Evolutionary conservation across 352 stramenopile species (phyloP), one percentile per base, ranked within the genome.

Genomic region (Ochromonadaceae sp.): DNA sequence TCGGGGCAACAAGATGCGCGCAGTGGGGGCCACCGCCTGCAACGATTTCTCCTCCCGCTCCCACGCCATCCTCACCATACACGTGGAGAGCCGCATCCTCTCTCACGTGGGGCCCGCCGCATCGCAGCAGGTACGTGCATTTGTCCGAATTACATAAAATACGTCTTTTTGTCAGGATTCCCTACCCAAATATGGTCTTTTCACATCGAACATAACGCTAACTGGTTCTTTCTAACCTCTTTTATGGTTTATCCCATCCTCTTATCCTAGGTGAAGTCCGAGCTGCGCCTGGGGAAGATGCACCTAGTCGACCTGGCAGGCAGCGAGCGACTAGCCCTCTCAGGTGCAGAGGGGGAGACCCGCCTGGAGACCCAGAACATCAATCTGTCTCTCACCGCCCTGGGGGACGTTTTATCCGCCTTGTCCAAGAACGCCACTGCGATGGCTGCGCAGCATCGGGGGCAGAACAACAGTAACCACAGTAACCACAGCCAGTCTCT

Each of bases 281-380:
- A 57, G 28, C 9, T 57, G 7, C 48, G 48, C 22, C 9, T 59
- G 14, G 28, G 50, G 9, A 65, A 65, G 34, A 41, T 65, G 17
- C 57, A 74, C 72, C 69, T 95, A 40, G 88, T 95, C 20, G 87
- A 95, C 70, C 69, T 95, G 28, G 87, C 87, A 26, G 87, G 87
- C 31, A 91, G 79, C 17, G 87, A 95, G 60, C 74, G 87, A 7
- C 80, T 95, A n/a, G 88, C 85, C 63, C 86, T 89, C 65, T 91
- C 82, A 31, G 83, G 87, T 36, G 82, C 86, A 15, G 78, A 82
- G 20, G 85, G 84, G n/a, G 58, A 72, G 34, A 63, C 67, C 20
- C 47, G 74, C 26, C 38, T 59, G 7, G 69, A 76, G 30, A 30
- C 59, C 28, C 69, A 81, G 47, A 72, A 65, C 68, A 81, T 81